Conservation (phyloP, 441 rosid genomes). For the Populus tomentosa region DNA sequence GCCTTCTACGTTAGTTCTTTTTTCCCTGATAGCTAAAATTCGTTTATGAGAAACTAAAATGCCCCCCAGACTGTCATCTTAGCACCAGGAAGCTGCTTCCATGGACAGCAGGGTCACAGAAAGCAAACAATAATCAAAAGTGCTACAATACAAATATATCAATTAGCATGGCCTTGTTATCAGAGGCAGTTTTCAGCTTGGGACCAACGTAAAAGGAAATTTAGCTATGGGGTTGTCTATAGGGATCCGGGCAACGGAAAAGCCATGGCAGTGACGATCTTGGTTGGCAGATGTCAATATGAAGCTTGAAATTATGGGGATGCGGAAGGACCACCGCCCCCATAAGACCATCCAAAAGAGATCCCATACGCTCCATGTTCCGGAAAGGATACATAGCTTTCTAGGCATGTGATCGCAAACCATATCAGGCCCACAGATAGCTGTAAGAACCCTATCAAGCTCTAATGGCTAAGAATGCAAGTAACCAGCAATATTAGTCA, state of each 20-base stretch:
- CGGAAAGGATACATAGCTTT: constrained; percentile 34
- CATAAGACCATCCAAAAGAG: constrained; percentile 22
- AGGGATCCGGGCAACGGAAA: constrained; percentile 20
- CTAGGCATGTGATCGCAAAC: constrained; percentile 36
- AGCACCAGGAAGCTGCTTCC: constrained; percentile 8
- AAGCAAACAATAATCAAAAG: constrained; percentile 24
- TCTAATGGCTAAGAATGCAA: constrained; percentile 30
- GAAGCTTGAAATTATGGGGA: constrained; percentile 22
- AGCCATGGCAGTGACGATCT: constrained; percentile 21
- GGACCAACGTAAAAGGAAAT: constrained; percentile 25
- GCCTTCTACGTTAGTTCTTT: not conserved
- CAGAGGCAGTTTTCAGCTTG: constrained; percentile 17
- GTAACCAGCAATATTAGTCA: not conserved
- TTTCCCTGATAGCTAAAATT: not conserved
- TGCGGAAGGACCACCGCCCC: constrained; percentile 33
- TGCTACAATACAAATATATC: constrained; percentile 11
- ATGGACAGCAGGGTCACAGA: constrained; percentile 13
- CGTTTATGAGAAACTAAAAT: not conserved
- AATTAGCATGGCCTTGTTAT: constrained; percentile 13
- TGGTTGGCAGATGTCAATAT: constrained; percentile 27
- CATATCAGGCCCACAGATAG: constrained; percentile 36
- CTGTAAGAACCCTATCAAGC: constrained; percentile 23
- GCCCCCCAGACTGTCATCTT: constrained; percentile 3
- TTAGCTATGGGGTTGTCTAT: constrained; percentile 18
- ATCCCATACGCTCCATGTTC: constrained; percentile 34